phyloP scores from a whole-genome alignment of 2,329 filamentous ascomycete genomes.

The Onygenales sp. region DNA sequence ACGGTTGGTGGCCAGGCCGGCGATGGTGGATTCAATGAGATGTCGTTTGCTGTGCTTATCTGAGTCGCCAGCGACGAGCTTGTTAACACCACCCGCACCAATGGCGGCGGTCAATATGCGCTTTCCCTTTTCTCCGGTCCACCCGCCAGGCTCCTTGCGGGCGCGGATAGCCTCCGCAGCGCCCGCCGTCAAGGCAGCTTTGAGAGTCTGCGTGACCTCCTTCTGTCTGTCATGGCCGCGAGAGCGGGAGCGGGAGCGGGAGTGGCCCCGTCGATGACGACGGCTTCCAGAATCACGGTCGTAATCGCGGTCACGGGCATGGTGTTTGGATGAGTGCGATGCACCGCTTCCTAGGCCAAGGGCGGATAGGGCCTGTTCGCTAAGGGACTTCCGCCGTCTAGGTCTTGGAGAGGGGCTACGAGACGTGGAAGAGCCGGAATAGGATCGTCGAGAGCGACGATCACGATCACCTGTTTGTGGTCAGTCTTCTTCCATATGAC shows the following conservation, averaged over 20 bases:
- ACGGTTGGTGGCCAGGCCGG: constrained; percentile 77
- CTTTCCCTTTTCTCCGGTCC: constrained; percentile 86
- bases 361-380: constrained; percentile 43
- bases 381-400: constrained; percentile 37
- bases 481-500: background rate
- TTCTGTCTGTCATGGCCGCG: constrained; percentile 44
- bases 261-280: constrained; percentile 25
- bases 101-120: constrained; percentile 79
- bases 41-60: constrained; percentile 70
- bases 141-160: constrained; percentile 77
- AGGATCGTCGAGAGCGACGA: constrained; percentile 20
- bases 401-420: constrained; percentile 31
- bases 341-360: constrained; percentile 54
- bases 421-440: constrained; percentile 24
- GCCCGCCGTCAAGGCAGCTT: constrained; percentile 81
- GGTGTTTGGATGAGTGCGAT: constrained; percentile 46
- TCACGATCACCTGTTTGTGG: constrained; percentile 13
- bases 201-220: constrained; percentile 76
- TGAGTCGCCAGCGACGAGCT: constrained; percentile 57
- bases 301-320: constrained; percentile 45
- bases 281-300: constrained; percentile 30
- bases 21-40: constrained; percentile 76
- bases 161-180: constrained; percentile 87
- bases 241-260: constrained; percentile 35
- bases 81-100: constrained; percentile 78